Evolutionary conservation across 257 asterid genomes (phyloP), one percentile per base, ranked within the genome.

Genomic region (Gardenia jasminoides): DNA sequence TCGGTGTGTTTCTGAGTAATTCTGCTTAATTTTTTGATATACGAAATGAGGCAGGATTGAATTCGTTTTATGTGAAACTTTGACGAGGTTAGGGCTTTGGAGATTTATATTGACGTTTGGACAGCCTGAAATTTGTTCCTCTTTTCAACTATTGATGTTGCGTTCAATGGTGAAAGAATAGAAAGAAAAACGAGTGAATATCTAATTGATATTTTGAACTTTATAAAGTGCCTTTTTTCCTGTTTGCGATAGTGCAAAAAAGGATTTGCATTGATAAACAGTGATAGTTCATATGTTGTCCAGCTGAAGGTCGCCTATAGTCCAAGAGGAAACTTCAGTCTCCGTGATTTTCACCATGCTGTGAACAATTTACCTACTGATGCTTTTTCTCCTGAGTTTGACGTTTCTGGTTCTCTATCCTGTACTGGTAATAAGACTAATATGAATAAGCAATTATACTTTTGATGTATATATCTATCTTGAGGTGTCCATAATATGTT

Each of bases 291-390:
- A 72, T 76, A 72, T 83, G 72, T 71, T 86, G 58, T 72, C 74
- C 93, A 94, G 98, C 87, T 93, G 87, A 93, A 88, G 94, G 86
- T 90, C 80, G 99, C 93, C 69, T 95, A 93, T 89, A 88, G 90
- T 80, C 93, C 99, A 62, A 90, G 86, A 44, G 95, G 91, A 80
- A 86, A 86, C 91, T 95, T 93, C 92, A 88, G 75, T 85, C 90
- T 95, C 68, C 99, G 96, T 43, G 96, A 89, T 83, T 90, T 95
- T 85, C 98, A 95, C 79, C 97, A 88, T 87, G 94, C 97, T 43
- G 84, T 94, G 88, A 91, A 87, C 83, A 88, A 76, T 87, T 64
- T 95, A 79, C 99, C 99, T 31, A 73, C 85, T 52, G 96, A 95
- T 85, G 93, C 90, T 41, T 93, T 90, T 80, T 81, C 79, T 70